Evolutionary conservation across 75 land plant species (phyloP), one percentile per base, ranked within the genome.

Genomic region (Cupressus sempervirens): DNA sequence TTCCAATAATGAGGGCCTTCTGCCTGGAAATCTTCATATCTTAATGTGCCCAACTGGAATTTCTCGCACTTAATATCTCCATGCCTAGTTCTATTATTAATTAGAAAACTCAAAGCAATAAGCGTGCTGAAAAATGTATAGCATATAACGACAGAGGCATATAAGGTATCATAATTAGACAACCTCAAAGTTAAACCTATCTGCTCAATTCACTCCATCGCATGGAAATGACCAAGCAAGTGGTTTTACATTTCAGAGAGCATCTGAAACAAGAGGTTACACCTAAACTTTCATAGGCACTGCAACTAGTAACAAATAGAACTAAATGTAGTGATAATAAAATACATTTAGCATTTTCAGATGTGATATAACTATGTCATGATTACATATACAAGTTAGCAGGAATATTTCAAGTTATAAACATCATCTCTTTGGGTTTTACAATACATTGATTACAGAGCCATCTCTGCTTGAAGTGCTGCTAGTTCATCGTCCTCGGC

Each of bases 391-490:
- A 72, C 74, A 72, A 72, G 74, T 72, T 72, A 72, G 74, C 32
- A 72, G 1, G 7, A 30, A 3, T 32, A 72, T 72, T 72, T 72
- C 11, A n/a, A 72, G 32, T 32, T 72, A 72, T 72, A 72, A n/a
- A 23, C 67, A 32, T 70, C 73, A 20, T 72, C 74, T 32, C 32
- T 72, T 32, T 30, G 0, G 35, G 35, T 72, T 72, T 32, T 32
- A 70, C 36, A 0, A 4, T 70, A 13, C 32, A 30, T 72, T 72
- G 74, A 72, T 84, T 56, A 87, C 82, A 87, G 46, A 76, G 87
- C 88, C 88, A 87, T 87, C 72, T 87, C 88, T 38, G 86, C 86
- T 80, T 87, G 87, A 20, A 86, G 80, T 10, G 87, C 79, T 70
- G 87, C 87, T 9, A 86, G 86, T 67, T 86, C 87, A 86, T 86